phyloP scores from a whole-genome alignment of 306 rosid species.

The Parietaria judaica region DNA sequence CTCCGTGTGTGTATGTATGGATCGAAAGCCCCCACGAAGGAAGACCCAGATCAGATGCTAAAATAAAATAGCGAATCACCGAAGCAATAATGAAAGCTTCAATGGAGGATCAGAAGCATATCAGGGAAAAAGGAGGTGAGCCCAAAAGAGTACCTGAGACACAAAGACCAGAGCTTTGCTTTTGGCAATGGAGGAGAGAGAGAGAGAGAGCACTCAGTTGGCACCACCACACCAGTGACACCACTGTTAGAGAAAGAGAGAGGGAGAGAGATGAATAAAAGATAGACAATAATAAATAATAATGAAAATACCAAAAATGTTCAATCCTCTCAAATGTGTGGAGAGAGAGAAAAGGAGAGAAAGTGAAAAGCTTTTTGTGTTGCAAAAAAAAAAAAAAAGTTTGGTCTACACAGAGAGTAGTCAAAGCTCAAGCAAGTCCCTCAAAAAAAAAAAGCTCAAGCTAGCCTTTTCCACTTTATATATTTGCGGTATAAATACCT shows the following conservation, averaged over 20 bases:
- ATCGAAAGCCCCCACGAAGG: slow-evolving; percentile 30
- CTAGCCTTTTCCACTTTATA: no score
- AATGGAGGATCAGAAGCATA: slow-evolving; percentile 12
- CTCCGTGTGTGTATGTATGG: no score
- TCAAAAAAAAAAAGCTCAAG: no score
- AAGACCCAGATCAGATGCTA: slow-evolving; percentile 32
- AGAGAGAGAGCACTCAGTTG: neutral
- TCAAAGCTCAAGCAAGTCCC: slow-evolving; percentile 33
- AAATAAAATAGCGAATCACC: slow-evolving; percentile 30
- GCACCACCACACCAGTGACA: no score
- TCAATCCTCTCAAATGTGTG: slow-evolving; percentile 28
- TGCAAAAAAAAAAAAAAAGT: slow-evolving; percentile 17
- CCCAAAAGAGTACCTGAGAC: slow-evolving; percentile 31
- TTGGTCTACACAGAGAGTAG: slow-evolving; percentile 23
- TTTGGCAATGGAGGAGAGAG: slow-evolving; percentile 24
- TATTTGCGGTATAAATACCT: no score
- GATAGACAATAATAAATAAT: slow-evolving; percentile 4
- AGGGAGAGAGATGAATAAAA: neutral
- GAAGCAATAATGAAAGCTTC: slow-evolving; percentile 27
- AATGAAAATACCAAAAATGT: slow-evolving; percentile 1
- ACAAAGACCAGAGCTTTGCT: slow-evolving; percentile 39
- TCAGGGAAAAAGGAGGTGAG: slow-evolving; percentile 18
- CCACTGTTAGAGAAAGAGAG: neutral
- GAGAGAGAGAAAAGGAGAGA: slow-evolving; percentile 21
- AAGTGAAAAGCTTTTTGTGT: slow-evolving; percentile 13